Conservation (phyloP, 2,329 filamentous ascomycete genomes). For the Dothiorella sarmentorum region DNA sequence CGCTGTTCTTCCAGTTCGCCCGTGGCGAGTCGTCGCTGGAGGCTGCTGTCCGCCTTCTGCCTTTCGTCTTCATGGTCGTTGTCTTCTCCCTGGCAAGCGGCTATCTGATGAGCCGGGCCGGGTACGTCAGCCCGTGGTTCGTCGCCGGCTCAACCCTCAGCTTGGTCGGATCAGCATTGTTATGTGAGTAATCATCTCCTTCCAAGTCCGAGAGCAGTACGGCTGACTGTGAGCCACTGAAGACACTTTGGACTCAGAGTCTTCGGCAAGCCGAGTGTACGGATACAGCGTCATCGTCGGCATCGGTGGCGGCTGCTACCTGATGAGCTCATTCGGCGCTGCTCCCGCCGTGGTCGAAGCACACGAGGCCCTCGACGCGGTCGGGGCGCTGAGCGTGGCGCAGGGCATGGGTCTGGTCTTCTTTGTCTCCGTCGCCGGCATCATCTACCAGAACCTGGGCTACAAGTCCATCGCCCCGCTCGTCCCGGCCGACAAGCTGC, state of each 20-base stretch:
- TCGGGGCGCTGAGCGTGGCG: background rate
- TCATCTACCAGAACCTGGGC: background rate
- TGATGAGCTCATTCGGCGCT: background rate
- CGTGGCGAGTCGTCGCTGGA: background rate
- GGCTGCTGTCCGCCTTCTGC: background rate
- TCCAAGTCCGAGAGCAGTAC: background rate
- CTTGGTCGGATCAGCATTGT: background rate
- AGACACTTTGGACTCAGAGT: background rate
- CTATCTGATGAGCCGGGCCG: background rate
- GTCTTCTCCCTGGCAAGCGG: background rate
- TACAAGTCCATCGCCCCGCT: background rate
- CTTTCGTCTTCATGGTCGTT: slow-evolving; percentile 4
- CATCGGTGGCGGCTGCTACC: background rate
- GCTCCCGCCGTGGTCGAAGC: background rate
- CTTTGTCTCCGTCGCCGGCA: background rate
- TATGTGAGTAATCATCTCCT: background rate
- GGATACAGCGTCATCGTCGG: background rate
- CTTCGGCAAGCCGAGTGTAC: background rate
- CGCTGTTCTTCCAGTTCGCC: slow-evolving; percentile 24
- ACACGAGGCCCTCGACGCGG: background rate
- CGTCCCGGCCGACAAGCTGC: background rate
- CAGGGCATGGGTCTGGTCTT: background rate
- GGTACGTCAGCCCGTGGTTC: background rate
- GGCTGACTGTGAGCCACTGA: background rate
- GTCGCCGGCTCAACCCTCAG: background rate